Evolutionary conservation across 2,329 filamentous ascomycete genomes (phyloP).

Genomic region (Herpotrichia juniperi): DNA sequence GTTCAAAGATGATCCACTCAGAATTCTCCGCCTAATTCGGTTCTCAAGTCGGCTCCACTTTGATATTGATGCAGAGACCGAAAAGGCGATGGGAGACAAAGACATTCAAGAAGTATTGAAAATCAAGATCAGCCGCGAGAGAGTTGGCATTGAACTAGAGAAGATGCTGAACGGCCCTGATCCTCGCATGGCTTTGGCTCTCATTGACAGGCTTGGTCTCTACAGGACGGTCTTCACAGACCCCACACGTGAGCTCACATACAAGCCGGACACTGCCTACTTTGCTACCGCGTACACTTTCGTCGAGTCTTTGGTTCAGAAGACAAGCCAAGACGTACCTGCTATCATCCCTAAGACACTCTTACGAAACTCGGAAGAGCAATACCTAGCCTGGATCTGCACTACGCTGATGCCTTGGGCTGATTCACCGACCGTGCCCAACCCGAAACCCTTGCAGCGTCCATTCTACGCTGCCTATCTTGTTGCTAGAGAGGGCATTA

Average conservation of each 20-base stretch:
- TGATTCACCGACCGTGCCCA: slow-evolving; percentile 55
- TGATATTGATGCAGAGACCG: slow-evolving; percentile 72
- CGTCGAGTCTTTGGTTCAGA: slow-evolving; percentile 48
- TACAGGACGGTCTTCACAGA: slow-evolving; percentile 78
- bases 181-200: slow-evolving; percentile 65
- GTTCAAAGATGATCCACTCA: slow-evolving; percentile 90
- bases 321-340: slow-evolving; percentile 29
- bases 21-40: slow-evolving; percentile 83
- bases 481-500: slow-evolving; percentile 78
- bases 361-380: slow-evolving; percentile 66
- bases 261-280: slow-evolving; percentile 61
- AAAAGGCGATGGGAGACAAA: slow-evolving; percentile 76
- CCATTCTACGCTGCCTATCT: slow-evolving; percentile 59
- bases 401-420: slow-evolving; percentile 77
- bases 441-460: slow-evolving; percentile 51
- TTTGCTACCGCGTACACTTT: slow-evolving; percentile 71
- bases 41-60: slow-evolving; percentile 89
- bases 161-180: slow-evolving; percentile 82
- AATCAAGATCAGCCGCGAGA: slow-evolving; percentile 88
- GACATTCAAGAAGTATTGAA: slow-evolving; percentile 80
- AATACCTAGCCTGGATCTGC: slow-evolving; percentile 78
- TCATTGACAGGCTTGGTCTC: slow-evolving; percentile 70
- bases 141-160: slow-evolving; percentile 84
- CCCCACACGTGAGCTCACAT: slow-evolving; percentile 60
- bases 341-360: slow-evolving; percentile 55